Percentiles rank a stretch among this genome's conserved stretches.
phyloP scores from a whole-genome alignment of 106 monocot genomes.

The Phalaenopsis aphrodite region DNA sequence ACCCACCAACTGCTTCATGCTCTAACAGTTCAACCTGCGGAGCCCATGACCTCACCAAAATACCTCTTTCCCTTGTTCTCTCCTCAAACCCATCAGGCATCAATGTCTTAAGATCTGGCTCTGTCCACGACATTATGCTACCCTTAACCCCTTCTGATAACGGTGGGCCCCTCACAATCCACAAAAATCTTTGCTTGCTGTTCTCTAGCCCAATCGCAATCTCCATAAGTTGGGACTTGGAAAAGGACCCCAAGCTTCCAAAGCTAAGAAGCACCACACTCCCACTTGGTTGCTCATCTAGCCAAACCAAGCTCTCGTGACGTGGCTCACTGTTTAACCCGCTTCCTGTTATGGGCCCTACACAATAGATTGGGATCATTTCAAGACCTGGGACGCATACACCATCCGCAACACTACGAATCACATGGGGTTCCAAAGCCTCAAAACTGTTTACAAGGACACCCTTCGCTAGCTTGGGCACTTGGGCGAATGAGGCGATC shows the following conservation, averaged over 20 bases:
- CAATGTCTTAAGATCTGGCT: too few species aligned
- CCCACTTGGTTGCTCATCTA: constrained; percentile 24
- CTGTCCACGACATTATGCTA: too few species aligned
- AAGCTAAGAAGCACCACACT: constrained; percentile 56
- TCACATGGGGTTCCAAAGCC: constrained; percentile 21
- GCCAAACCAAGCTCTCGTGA: constrained; percentile 29
- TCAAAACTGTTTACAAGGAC: constrained; percentile 52
- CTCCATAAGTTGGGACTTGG: constrained; percentile 28
- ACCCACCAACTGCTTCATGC: too few species aligned
- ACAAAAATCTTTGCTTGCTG: constrained; percentile 40
- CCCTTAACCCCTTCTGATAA: too few species aligned
- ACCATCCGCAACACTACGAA: constrained; percentile 25
- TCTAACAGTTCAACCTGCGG: too few species aligned
- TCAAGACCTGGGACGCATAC: constrained; percentile 7
- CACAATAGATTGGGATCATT: constrained; percentile 21
- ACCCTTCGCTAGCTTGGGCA: constrained; percentile 13
- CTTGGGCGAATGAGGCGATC: background rate
- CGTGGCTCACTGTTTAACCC: background rate
- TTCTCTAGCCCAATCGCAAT: constrained; percentile 34
- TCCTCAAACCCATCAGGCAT: too few species aligned
- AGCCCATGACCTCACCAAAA: too few species aligned
- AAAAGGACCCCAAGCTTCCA: constrained; percentile 32
- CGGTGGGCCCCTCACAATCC: constrained; percentile 30
- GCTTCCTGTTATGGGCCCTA: constrained; percentile 18
- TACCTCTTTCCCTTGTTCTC: too few species aligned